phyloP scores from a whole-genome alignment of 2,329 filamentous ascomycete genomes.

The Aureobasidium musti region DNA sequence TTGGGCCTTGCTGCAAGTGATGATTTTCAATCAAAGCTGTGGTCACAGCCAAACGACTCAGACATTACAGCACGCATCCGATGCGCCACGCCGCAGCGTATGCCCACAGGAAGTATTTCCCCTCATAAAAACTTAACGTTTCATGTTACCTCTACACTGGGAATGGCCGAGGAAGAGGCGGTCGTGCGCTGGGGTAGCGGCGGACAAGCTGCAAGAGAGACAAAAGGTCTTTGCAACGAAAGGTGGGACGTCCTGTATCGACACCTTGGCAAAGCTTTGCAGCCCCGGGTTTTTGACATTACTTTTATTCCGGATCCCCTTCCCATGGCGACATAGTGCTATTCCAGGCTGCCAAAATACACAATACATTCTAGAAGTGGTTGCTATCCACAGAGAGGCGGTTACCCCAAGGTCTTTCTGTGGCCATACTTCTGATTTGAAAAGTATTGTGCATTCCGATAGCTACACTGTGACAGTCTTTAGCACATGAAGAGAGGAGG shows the following conservation, averaged over 20 bases:
- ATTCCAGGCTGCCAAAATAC: no score
- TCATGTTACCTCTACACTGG: slow-evolving; percentile 15
- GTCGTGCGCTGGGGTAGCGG: background rate
- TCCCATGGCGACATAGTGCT: no score
- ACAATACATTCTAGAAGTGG: no score
- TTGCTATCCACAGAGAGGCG: no score
- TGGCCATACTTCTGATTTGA: no score
- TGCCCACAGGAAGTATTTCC: background rate
- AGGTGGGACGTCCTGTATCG: background rate
- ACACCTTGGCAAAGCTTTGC: slow-evolving; percentile 15
- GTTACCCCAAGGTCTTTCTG: no score
- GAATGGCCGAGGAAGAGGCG: slow-evolving; percentile 17
- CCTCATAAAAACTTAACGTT: slow-evolving; percentile 1
- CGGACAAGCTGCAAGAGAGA: slow-evolving; percentile 20
- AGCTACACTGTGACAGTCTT: no score
- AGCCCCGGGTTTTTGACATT: no score
- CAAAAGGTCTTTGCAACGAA: background rate
- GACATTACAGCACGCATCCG: background rate
- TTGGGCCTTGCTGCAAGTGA: slow-evolving; percentile 19
- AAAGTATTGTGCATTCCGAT: no score
- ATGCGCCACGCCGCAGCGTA: slow-evolving; percentile 21
- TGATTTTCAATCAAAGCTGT: background rate
- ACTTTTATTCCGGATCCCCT: no score
- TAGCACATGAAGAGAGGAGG: no score
- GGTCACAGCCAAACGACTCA: slow-evolving; percentile 15